Base-by-base conservation (phyloP, 2,329 filamentous ascomycete species). In the Alternaria dauci region DNA sequence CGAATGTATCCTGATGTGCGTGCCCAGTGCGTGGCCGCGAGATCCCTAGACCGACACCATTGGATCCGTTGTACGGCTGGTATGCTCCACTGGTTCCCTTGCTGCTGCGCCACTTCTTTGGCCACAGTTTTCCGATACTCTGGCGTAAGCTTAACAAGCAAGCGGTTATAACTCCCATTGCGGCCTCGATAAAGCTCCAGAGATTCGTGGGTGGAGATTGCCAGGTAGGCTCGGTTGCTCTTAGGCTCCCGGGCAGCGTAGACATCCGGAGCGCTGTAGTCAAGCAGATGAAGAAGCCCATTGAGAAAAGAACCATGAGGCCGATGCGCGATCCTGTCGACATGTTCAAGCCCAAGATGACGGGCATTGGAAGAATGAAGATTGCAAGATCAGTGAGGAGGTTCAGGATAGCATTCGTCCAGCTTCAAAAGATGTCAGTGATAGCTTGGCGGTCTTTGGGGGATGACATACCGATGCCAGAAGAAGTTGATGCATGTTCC, bases 141-240 rank as follows among this genome's bases (percentile, higher is more conserved):
- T 65, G 61, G 0, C 71, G 68, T 7, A 74, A 54, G 44, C 69
- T 70, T 46, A 72, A 71, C 11, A 74, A 52, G 32, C 71, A 74
- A 2, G 70, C 70, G 53, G 70, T 73, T 6, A 74, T 70, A 2
- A 74, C 66, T 5, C 71, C 71, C 11, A 63, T 63, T 7, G 70
- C 70, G 20, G 70, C 65, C 47, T 74, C 71, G 43, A 74, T 70
- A 36, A 67, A 73, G 8, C 69, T 72, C 71, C 71, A 74, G 2
- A 74, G 62, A 48, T 73, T 73, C 1, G 71, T 65, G 2, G 70
- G 69, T 7, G 66, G 67, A 9, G 70, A 72, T 38, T 72, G 69
- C 65, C 66, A 73, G 0, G 67, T 65, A 3, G 65, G 66, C 14
- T 72, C 66, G 25, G 57, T 67, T 48, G 64, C 58, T 28, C 43